Evolutionary conservation across 495 filamentous ascomycete genomes (phyloP).

Genomic region (Pyrenopolyporus hunteri): DNA sequence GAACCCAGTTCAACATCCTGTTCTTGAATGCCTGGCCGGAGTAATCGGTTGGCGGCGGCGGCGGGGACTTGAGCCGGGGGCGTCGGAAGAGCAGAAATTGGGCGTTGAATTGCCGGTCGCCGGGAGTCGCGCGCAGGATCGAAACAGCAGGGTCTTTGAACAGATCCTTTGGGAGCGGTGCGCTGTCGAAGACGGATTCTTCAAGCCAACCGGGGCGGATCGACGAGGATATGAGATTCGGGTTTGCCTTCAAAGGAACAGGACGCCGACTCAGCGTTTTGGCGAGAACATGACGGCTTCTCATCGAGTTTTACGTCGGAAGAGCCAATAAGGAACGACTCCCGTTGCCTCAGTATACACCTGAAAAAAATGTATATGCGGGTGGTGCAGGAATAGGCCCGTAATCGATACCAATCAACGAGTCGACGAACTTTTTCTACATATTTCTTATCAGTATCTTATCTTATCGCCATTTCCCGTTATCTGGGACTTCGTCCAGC

Average conservation of each 20-base stretch:
- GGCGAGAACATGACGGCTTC: background rate
- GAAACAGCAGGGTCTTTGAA: background rate
- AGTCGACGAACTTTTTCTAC: no score
- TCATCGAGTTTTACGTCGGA: slow-evolving; percentile 10
- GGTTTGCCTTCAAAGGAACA: background rate
- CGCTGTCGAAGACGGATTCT: no score
- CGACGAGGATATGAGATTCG: background rate
- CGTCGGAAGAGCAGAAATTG: slow-evolving; percentile 1
- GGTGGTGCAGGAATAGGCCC: background rate
- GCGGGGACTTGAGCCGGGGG: background rate
- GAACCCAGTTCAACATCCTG: slow-evolving; percentile 71
- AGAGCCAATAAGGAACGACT: background rate
- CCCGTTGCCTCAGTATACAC: background rate
- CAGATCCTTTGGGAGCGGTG: background rate
- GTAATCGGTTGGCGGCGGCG: background rate
- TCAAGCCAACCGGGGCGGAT: background rate
- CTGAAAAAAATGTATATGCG: background rate
- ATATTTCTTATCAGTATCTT: no score
- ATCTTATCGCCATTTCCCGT: no score
- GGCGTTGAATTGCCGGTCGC: background rate
- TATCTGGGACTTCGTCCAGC: no score
- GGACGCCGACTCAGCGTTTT: background rate
- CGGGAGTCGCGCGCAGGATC: slow-evolving; percentile 6
- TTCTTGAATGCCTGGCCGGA: background rate
- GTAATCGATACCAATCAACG: slow-evolving; percentile 4